These are phyloP conservation scores for Talinum fruticosum DNA, from an alignment of 148 eudicot species.

Conservation along the genomic window DNA sequence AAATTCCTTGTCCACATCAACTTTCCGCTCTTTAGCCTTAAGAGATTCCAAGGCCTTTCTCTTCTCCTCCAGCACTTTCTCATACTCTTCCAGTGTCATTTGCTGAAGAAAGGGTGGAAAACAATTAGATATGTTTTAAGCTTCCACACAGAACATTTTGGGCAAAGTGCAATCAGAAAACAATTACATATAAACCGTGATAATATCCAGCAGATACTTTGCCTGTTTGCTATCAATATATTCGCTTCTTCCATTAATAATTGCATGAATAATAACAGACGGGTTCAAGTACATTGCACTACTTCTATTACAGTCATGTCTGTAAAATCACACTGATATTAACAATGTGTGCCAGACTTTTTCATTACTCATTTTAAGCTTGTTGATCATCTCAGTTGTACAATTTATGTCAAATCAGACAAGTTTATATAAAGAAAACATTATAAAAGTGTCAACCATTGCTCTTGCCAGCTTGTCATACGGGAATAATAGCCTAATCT, in stretches of 20 bases:
- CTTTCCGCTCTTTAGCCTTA: conserved; percentile 72
- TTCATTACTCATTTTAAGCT: background rate
- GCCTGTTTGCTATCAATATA: background rate
- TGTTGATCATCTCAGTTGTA: background rate
- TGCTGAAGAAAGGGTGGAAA: conserved; percentile 37
- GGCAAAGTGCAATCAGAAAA: background rate
- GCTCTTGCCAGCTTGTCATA: too few relatives aligned
- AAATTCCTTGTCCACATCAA: conserved; percentile 56
- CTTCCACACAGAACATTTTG: background rate
- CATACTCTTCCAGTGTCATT: conserved; percentile 84
- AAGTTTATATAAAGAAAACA: background rate
- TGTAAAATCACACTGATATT: background rate
- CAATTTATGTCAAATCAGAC: background rate
- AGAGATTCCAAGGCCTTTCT: conserved; percentile 58
- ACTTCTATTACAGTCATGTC: background rate
- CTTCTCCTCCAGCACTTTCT: conserved; percentile 80
- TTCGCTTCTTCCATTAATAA: background rate
- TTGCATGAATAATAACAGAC: background rate
- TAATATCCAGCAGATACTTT: background rate
- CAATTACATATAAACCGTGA: background rate
- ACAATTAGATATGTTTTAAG: background rate
- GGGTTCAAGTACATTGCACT: background rate
- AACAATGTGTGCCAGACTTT: background rate
- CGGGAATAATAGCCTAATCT: background rate
- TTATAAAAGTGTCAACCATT: background rate